Percentiles rank a stretch among this genome's conserved stretches.
These are phyloP conservation scores for Pestalotiopsis sp. DNA, from an alignment of 2,329 filamentous ascomycete species.

Conservation along the genomic window DNA sequence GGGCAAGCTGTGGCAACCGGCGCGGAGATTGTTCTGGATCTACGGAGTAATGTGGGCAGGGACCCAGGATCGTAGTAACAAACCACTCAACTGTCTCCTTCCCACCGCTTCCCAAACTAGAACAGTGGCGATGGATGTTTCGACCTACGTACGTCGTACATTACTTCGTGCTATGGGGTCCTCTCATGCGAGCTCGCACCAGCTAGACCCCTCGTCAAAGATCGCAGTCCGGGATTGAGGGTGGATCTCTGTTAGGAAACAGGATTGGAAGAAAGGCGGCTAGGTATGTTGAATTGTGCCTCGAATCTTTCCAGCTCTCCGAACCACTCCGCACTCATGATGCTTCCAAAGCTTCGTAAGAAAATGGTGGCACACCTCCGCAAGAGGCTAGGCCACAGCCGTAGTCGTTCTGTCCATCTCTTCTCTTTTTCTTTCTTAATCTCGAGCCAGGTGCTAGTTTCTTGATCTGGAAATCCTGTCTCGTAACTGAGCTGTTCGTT, in stretches of 20 bases:
- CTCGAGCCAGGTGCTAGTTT: not conserved
- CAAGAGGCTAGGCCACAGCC: not conserved
- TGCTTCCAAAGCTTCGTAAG: not conserved
- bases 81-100: not conserved
- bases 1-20: not conserved
- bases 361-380: not conserved
- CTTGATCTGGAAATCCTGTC: not conserved
- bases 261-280: not conserved
- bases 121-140: not conserved
- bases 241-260: not conserved
- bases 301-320: not conserved
- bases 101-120: not conserved
- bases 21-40: conserved; percentile 8
- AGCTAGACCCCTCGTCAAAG: not conserved
- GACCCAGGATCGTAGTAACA: not conserved
- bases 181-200: not conserved
- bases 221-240: not conserved
- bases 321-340: not conserved
- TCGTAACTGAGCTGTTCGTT: not conserved
- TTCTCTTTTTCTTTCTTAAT: not conserved
- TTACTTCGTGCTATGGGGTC: not conserved
- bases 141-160: not conserved
- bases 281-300: not conserved
- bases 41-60: not conserved
- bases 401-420: not conserved